phyloP scores from a whole-genome alignment of 2,329 filamentous ascomycete species.

The Fusarium clavum region DNA sequence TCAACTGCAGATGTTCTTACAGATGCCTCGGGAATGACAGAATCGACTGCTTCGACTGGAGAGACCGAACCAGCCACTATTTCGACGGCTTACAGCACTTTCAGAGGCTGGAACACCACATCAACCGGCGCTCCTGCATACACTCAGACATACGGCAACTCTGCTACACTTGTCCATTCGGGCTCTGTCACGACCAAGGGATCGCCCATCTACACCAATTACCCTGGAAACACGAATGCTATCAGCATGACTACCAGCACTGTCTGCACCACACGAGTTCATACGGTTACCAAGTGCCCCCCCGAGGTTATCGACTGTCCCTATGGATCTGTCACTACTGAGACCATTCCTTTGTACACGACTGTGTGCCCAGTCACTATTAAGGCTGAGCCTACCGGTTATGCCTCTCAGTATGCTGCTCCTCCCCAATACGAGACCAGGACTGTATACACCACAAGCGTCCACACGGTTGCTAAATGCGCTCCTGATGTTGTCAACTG shows the following conservation, averaged over 20 bases:
- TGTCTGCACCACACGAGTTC: constrained; percentile 57
- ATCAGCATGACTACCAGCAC: constrained; percentile 48
- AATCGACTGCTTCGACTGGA: not conserved
- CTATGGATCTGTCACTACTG: constrained; percentile 52
- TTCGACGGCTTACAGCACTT: constrained; percentile 27
- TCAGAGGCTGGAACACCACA: constrained; percentile 36
- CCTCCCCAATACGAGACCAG: constrained; percentile 41
- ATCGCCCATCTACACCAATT: constrained; percentile 23
- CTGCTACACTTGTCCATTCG: constrained; percentile 7
- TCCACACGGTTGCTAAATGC: constrained; percentile 67
- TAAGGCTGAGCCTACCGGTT: constrained; percentile 33
- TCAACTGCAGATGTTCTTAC: constrained; percentile 2
- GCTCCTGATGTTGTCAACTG: constrained; percentile 64
- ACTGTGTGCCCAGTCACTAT: constrained; percentile 56
- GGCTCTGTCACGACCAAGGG: constrained; percentile 6
- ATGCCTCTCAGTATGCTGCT: constrained; percentile 22
- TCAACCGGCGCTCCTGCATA: constrained; percentile 10
- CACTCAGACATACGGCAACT: constrained; percentile 19
- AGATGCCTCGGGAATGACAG: not conserved
- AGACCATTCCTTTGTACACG: constrained; percentile 57
- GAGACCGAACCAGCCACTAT: constrained; percentile 9
- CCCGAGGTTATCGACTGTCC: constrained; percentile 23
- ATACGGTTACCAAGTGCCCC: constrained; percentile 52
- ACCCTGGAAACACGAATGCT: constrained; percentile 13
- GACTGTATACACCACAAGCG: constrained; percentile 65